Evolutionary conservation across 257 asterid species (phyloP), one percentile per base, ranked within the genome.

Genomic region (Misopates orontium): DNA sequence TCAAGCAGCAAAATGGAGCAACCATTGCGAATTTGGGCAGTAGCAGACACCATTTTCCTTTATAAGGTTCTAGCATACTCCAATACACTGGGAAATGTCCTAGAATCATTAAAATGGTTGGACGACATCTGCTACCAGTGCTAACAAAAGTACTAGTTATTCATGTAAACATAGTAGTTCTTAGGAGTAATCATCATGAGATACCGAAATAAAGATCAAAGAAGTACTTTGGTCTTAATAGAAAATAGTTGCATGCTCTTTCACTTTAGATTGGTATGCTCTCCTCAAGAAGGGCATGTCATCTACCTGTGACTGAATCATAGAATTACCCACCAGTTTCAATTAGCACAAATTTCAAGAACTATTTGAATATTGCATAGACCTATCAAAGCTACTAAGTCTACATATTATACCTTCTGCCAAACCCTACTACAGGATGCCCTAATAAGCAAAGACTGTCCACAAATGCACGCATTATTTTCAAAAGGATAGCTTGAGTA

Each of bases 61-160:
- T 55, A 45, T 40, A 65, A 10, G 66, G 53, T 60, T 45, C 62
- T 50, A 22, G 19, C 14, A 10, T 72, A 64, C 16, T 17, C n/a
- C 18, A 24, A 44, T 36, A 18, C 40, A 21, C 14, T 18, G 44
- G 42, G 49, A 19, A 19, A 17, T 49, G 52, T 10, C 17, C 19
- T 25, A 60, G 44, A 60, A 60, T 42, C n/a, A 1, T 20, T 12
- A 15, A 60, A 36, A 57, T 3, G 11, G 25, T 9, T 17, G 54
- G 47, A 23, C 47, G 9, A 58, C 57, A 39, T 23, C 71, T 55
- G 53, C 62, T 12, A 56, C 55, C 55, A 23, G 69, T 55, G n/a
- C 22, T 65, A 59, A 19, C 22, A 63, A 32, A 28, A 3, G 3
- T 28, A 28, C 3, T 28, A 7, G 36, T 28, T 28, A 28, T 28